Base-by-base conservation (phyloP, 1,284 basidiomycete species). In the Bjerkandera adusta region DNA sequence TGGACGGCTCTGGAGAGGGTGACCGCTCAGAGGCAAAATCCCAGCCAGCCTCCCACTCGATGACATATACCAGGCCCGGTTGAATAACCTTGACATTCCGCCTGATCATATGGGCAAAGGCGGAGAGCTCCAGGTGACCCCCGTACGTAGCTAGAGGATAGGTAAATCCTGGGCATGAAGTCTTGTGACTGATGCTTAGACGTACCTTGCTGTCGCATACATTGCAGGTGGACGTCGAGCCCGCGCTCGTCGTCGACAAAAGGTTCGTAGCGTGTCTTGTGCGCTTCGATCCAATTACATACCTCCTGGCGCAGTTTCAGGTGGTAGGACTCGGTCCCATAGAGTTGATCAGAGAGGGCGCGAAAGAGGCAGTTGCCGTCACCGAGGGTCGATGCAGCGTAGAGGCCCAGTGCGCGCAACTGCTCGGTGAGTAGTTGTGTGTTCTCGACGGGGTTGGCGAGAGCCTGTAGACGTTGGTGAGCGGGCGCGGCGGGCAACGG, bases 351-450 rank as follows among this genome's bases (percentile, higher is more conserved):
- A 41, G 83, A 83, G 45, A 91, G 72, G 1, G 87, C 85, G 40
- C 89, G 83, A 65, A 92, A 93, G 47, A 93, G 78, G 68, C 90
- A 93, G 67, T 93, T 93, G 41, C 91, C 90, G 65, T 93, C 90
- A 38, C 89, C 90, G 36, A 89, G 65, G 27, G 85, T 89, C 52
- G 80, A 73, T 12, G 86, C 86, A 29, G 88, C 83, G 63, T 92
- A 92, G 21, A 92, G 71, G 4, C 89, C 89, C 37, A 89, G 68
- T 6, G 79, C 73, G 39, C 80, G 77, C 26, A 92, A 77, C 65
- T 90, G 88, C 48, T 75, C 70, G 16, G 72, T 79, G 55, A 92
- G 79, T 45, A 73, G 71, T 51, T 76, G 75, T 29, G 81, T 83
- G 61, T 82, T 86, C 56, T 79, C 69, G 34, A 72, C 73, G 21